Evolutionary conservation across 2,329 filamentous ascomycete genomes (phyloP).

Genomic region (Venturia asperata): DNA sequence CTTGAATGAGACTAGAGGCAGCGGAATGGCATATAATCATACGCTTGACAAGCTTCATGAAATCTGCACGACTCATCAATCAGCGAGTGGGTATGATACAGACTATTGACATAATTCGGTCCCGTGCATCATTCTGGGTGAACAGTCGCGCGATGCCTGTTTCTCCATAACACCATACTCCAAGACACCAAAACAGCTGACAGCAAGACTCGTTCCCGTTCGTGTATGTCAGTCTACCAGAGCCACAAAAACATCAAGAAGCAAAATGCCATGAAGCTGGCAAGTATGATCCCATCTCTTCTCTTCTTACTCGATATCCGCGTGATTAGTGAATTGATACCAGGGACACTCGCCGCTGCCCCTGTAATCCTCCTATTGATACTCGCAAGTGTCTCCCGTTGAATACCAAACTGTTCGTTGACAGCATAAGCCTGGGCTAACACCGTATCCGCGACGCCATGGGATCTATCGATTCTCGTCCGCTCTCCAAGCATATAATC

Average conservation of each 20-base stretch:
- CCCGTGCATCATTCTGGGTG: not conserved
- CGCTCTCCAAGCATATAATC: slow-evolving; percentile 97
- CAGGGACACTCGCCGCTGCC: slow-evolving; percentile 85
- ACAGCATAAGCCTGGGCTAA: slow-evolving; percentile 94
- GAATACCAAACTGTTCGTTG: slow-evolving; percentile 80
- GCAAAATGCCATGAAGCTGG: slow-evolving; percentile 83
- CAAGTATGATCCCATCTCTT: slow-evolving; percentile 90
- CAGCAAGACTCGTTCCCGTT: not conserved
- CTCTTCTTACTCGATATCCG: slow-evolving; percentile 93
- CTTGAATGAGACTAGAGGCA: too few relatives aligned
- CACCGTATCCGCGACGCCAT: slow-evolving; percentile 82
- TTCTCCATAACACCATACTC: not conserved
- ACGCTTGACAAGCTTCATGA: not conserved
- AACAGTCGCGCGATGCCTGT: not conserved
- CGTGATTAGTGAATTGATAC: slow-evolving; percentile 83
- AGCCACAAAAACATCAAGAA: slow-evolving; percentile 81
- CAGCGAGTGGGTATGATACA: not conserved
- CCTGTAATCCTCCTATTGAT: slow-evolving; percentile 87
- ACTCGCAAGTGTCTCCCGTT: slow-evolving; percentile 78
- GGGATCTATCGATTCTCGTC: slow-evolving; percentile 75
- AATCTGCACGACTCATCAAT: not conserved
- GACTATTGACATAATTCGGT: not conserved
- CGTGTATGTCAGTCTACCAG: not conserved
- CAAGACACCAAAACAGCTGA: not conserved
- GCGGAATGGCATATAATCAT: not conserved